These are phyloP conservation scores for Suhomyces terraborum DNA, from an alignment of 1,139 yeast species.

Conservation along the genomic window DNA sequence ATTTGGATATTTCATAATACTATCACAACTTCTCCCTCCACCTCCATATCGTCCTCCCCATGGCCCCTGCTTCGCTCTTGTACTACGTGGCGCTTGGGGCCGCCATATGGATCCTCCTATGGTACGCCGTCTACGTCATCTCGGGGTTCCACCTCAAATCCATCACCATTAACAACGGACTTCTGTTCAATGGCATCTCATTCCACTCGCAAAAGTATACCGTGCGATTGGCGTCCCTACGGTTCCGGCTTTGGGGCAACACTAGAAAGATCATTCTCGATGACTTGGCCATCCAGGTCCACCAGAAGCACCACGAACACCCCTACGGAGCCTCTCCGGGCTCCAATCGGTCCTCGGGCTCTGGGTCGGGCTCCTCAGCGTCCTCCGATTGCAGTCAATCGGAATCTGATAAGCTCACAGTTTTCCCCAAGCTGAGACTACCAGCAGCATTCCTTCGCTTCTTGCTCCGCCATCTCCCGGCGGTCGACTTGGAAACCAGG, in stretches of 20 bases:
- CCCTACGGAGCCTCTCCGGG: too few species aligned
- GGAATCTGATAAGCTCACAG: not conserved
- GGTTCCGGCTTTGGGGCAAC: conserved; percentile 47
- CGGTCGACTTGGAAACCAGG: conserved; percentile 32
- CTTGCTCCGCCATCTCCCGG: conserved; percentile 28
- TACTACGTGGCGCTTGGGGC: conserved; percentile 12
- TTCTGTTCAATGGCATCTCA: conserved; percentile 38
- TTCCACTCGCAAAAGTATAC: conserved; percentile 18
- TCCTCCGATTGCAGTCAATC: not conserved
- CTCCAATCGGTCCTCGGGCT: not conserved
- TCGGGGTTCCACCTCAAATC: conserved; percentile 39
- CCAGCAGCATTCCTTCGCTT: conserved; percentile 17
- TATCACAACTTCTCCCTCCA: not conserved
- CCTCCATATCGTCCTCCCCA: too few species aligned
- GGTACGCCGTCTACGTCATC: conserved; percentile 32
- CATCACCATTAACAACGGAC: conserved; percentile 42
- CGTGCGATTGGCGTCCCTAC: conserved; percentile 27
- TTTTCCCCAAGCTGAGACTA: not conserved
- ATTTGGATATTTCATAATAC: not conserved
- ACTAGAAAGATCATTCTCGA: conserved; percentile 31
- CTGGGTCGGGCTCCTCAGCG: not conserved
- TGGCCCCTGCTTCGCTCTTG: conserved; percentile 1
- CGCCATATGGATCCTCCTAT: conserved; percentile 26
- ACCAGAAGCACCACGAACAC: too few species aligned
- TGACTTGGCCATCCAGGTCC: conserved; percentile 9